These are phyloP conservation scores for Melastoma candidum DNA, from an alignment of 441 rosid genomes.

Conservation along the genomic window DNA sequence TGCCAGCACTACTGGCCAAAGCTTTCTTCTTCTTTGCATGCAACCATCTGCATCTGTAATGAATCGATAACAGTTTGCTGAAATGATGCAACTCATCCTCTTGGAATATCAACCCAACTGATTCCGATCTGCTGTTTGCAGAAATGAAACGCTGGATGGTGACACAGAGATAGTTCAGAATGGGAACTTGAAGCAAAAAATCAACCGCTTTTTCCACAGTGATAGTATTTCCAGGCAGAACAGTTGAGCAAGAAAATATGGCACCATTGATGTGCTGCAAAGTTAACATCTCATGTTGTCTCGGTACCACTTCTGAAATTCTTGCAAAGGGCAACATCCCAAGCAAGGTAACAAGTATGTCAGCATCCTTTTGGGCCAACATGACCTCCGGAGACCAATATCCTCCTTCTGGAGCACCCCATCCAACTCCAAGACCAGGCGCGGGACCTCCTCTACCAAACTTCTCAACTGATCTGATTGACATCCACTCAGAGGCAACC, in stretches of 20 bases:
- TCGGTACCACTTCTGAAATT: slow-evolving; percentile 16
- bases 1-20: slow-evolving; percentile 11
- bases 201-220: slow-evolving; percentile 50
- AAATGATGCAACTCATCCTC: slow-evolving; percentile 41
- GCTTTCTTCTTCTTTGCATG: slow-evolving; percentile 34
- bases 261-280: slow-evolving; percentile 39
- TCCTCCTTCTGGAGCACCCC: slow-evolving; percentile 93
- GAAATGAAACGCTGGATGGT: slow-evolving; percentile 33
- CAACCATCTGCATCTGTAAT: slow-evolving; percentile 67
- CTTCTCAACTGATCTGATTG: slow-evolving; percentile 53
- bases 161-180: slow-evolving; percentile 35
- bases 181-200: slow-evolving; percentile 52
- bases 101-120: slow-evolving; percentile 32
- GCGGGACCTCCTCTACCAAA: slow-evolving; percentile 88
- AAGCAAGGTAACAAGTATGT: slow-evolving; percentile 43
- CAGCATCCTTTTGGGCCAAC: slow-evolving; percentile 63
- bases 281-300: slow-evolving; percentile 25
- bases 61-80: slow-evolving; percentile 47
- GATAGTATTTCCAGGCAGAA: slow-evolving; percentile 59
- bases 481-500: slow-evolving; percentile 44
- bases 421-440: slow-evolving; percentile 83
- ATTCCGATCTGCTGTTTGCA: slow-evolving; percentile 24
- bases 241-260: slow-evolving; percentile 48
- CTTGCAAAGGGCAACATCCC: slow-evolving; percentile 28
- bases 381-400: slow-evolving; percentile 63